Evolutionary conservation across 1,139 yeast genomes (phyloP).

Genomic region (Yamadazyma taylorii): DNA sequence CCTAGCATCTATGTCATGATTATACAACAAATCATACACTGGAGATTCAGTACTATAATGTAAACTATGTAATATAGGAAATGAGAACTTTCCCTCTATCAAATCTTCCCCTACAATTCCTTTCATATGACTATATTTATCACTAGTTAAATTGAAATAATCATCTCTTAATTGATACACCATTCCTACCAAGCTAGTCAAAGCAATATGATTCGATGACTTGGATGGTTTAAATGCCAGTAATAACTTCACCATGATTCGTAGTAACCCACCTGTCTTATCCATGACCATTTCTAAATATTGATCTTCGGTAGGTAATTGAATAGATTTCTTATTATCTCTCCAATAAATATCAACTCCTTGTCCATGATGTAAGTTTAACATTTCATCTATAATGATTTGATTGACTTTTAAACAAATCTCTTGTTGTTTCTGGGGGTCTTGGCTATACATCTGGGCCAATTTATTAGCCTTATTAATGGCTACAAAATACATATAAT

Average conservation of each 20-base stretch:
- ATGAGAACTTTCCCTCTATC: constrained; percentile 84
- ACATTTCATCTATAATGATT: constrained; percentile 66
- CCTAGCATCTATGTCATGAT: constrained; percentile 19
- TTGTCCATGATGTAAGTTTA: constrained; percentile 84
- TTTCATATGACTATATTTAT: constrained; percentile 58
- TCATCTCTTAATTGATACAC: constrained; percentile 86
- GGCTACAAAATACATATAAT: constrained; percentile 78
- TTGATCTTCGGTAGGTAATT: constrained; percentile 65
- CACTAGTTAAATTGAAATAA: constrained; percentile 61
- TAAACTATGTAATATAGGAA: constrained; percentile 71
- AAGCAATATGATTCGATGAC: constrained; percentile 40
- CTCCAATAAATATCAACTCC: constrained; percentile 89
- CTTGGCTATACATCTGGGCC: constrained; percentile 17
- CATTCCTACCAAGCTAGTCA: constrained; percentile 79
- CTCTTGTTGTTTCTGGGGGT: constrained; percentile 8
- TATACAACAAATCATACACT: constrained; percentile 24
- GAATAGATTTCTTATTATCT: constrained; percentile 35
- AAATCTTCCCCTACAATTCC: constrained; percentile 81
- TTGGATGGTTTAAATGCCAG: constrained; percentile 28
- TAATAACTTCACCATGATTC: constrained; percentile 69
- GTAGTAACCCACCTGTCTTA: constrained; percentile 85
- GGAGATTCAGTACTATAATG: constrained; percentile 20
- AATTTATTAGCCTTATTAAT: constrained; percentile 44
- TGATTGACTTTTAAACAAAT: constrained; percentile 18
- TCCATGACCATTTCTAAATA: constrained; percentile 80